Percentiles rank a stretch among this genome's conserved stretches.
phyloP scores from a whole-genome alignment of 257 asterid species.

The Plectranthus barbatus region DNA sequence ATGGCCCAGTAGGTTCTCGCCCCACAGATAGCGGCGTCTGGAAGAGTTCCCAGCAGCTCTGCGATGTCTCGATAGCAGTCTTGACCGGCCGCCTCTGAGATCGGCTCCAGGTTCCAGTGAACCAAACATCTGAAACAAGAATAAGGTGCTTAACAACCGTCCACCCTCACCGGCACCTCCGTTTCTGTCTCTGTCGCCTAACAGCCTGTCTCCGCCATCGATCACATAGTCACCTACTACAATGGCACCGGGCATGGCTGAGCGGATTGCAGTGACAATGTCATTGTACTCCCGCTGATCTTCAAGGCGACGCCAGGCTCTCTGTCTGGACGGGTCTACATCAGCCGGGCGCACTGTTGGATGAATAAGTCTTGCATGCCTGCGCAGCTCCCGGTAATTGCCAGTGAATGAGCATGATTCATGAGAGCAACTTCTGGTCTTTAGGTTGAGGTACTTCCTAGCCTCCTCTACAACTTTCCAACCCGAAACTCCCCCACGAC shows the following conservation, averaged over 20 bases:
- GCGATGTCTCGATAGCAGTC: conserved; percentile 55
- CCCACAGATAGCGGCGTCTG: conserved; percentile 75
- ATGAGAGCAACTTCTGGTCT: conserved; percentile 65
- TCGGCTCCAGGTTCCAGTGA: conserved; percentile 53
- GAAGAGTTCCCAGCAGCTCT: conserved; percentile 41
- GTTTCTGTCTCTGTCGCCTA: conserved; percentile 21
- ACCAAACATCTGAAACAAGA: conserved; percentile 81
- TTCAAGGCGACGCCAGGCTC: conserved; percentile 73
- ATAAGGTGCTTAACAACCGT: conserved; percentile 59
- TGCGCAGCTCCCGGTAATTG: conserved; percentile 63
- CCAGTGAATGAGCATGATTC: conserved; percentile 72
- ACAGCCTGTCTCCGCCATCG: conserved; percentile 52
- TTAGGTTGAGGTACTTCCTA: conserved; percentile 63
- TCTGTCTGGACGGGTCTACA: conserved; percentile 67
- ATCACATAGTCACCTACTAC: conserved; percentile 82
- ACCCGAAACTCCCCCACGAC: conserved; percentile 74
- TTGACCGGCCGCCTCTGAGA: conserved; percentile 53
- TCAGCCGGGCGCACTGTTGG: conserved; percentile 81
- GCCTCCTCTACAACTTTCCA: conserved; percentile 79
- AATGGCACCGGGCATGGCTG: conserved; percentile 85
- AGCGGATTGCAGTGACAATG: conserved; percentile 63
- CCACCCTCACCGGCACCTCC: conserved; percentile 40
- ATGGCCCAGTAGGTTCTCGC: conserved; percentile 61
- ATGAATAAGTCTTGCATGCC: conserved; percentile 78
- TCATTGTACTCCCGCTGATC: conserved; percentile 75